Base-by-base conservation (phyloP, 805 yeast genomes). In the Starmerella riodocensis region DNA sequence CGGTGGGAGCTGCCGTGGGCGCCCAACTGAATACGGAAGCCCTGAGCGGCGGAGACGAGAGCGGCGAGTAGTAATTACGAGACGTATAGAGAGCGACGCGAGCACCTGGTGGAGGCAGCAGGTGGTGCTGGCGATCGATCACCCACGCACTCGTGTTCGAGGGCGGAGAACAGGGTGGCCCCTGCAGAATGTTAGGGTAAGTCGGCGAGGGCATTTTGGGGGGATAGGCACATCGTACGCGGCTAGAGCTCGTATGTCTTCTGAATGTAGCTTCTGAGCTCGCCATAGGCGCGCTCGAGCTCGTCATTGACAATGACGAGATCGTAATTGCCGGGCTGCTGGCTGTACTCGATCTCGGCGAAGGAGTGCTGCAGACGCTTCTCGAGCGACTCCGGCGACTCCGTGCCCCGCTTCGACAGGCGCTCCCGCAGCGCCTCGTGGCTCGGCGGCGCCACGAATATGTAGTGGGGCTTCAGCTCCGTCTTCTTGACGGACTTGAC, bases 401-500 rank as follows among this genome's bases (percentile, higher is more conserved):
- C 99, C 24, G 98, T 91, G 47, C 98, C 98, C 65, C 99, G 80
- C 34, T 79, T 78, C 36, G 68, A 72, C 52, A 91, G 72, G 63
- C 99, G 76, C 45, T 64, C 60, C 56, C 73, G 73, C 54, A 91
- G 71, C 39, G 69, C 74, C 39, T 83, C 94, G 49, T 85, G 64
- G 16, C 91, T 78, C 23, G 99, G 98, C 25, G 99, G 99, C 29
- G 94, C 78, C 46, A 91, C 60, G 57, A 91, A 91, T 51, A 91
- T 64, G 61, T 60, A 91, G 59, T 86, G 71, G 22, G 98, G 95
- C 52, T 82, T 74, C 53, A 91, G 69, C 50, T 73, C 73, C 14
- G 94, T 74, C 40, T 73, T 64, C 65, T 91, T 91, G 49, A 91
- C 95, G 20, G 84, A 70, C 64, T 81, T 78, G 54, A 91, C 98